A percentile compares a stretch with the other conserved stretches of the same genome.
phyloP scores from a whole-genome alignment of 2,329 filamentous ascomycete species.

The Neocucurbitaria cava region DNA sequence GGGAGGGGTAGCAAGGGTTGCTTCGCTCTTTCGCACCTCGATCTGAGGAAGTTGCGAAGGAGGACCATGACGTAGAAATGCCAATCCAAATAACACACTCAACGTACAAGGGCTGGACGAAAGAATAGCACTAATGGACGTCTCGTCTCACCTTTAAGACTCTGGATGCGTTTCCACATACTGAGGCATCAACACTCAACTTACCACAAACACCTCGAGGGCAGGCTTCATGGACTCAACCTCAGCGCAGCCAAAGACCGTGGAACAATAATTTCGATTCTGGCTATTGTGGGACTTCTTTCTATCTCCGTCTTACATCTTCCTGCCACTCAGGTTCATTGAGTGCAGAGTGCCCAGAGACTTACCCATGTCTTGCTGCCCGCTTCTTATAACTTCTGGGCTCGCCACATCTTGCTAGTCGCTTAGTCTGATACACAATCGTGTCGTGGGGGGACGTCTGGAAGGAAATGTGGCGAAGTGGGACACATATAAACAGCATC shows the following conservation, averaged over 20 bases:
- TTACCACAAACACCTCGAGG: background rate
- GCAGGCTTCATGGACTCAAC: background rate
- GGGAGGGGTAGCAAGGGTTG: slow-evolving; percentile 10
- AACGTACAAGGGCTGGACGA: background rate
- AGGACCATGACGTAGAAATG: slow-evolving; percentile 1
- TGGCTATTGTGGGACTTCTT: background rate
- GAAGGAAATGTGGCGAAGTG: background rate
- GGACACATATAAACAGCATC: background rate
- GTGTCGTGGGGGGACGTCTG: background rate
- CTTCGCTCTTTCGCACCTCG: slow-evolving; percentile 15
- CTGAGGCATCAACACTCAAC: background rate
- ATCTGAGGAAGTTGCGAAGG: slow-evolving; percentile 21
- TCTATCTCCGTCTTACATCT: background rate
- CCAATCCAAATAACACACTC: too few relatives aligned
- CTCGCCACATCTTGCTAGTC: background rate
- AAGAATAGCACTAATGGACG: background rate
- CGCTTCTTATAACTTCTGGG: background rate
- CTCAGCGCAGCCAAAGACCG: background rate
- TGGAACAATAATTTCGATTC: background rate
- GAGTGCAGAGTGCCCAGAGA: too few relatives aligned
- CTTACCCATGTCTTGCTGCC: background rate
- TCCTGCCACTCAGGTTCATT: background rate
- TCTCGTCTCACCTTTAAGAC: background rate
- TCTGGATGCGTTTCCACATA: background rate
- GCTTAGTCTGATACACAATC: background rate